Evolutionary conservation across 306 rosid species (phyloP), one percentile per base, ranked within the genome.

Genomic region (Glycine tomentella): DNA sequence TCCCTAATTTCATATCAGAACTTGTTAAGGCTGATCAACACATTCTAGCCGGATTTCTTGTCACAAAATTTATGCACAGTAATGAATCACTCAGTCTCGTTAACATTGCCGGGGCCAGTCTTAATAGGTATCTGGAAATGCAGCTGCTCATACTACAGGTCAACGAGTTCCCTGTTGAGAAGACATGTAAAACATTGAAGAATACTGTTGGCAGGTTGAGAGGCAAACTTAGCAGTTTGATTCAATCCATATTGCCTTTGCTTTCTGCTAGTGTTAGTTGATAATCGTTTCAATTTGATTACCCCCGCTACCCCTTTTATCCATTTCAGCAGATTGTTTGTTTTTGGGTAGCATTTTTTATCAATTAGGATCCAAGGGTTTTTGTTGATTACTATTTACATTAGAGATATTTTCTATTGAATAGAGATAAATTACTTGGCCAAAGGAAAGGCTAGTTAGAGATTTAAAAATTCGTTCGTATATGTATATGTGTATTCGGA

Each of bases 1-100:
- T 96, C 83, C 99, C 99, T 17, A 50, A 53, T 71, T 87, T 96
- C 65, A 51, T 93, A 80, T 81, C 97, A 6, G 97, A 93, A 90
- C 94, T 93, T 62, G 97, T 96, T 81, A 93, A 86, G 87, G 93
- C 94, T 53, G 97, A 87, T 86, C 98, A 96, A 86, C 90, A 89
- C 57, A 85, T 96, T 82, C 87, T 96, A 17, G 98, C 98, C 8
- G 98, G 94, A 76, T 89, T 92, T 62, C 49, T 93, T 11, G 94
- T 96, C 77, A 88, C 91, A 14, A 96, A 90, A 83, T 88, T 84
- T 75, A 90, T 90, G 98, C 97, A 90, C 87, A 88, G 91, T 74
- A 91, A 86, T 71, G 78, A 91, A 31, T 84, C 94, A 0, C 87
- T 92, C 51, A 83, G 93, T 76, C 94, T 93, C 72, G 73, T 96